Evolutionary conservation across 257 asterid species (phyloP).

Genomic region (Penstemon eatonii): DNA sequence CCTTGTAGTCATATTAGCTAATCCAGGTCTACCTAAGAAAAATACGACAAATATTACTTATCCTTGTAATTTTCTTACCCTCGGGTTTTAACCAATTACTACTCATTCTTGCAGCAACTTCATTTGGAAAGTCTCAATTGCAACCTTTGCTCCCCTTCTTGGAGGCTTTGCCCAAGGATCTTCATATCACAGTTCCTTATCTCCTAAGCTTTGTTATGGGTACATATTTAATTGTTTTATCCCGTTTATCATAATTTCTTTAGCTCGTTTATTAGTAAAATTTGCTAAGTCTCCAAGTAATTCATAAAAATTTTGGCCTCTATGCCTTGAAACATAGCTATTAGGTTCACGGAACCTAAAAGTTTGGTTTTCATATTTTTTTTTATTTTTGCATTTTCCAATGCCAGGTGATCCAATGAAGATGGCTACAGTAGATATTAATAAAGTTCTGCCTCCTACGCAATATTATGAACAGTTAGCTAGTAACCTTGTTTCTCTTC

Average conservation of each 20-base stretch:
- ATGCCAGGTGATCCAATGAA: constrained; percentile 68
- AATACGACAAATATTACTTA: no score
- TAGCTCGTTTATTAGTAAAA: no score
- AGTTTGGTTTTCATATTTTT: no score
- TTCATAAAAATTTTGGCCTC: no score
- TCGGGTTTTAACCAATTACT: no score
- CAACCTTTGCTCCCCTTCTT: constrained; percentile 74
- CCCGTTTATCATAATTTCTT: no score
- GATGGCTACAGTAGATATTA: constrained; percentile 73
- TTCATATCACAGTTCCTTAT: constrained; percentile 72
- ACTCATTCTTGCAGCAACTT: constrained; percentile 56
- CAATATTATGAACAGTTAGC: constrained; percentile 54
- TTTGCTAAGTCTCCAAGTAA: no score
- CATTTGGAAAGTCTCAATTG: constrained; percentile 82
- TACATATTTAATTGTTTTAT: constrained; percentile 25
- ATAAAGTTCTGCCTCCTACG: constrained; percentile 45
- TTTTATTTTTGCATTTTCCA: no score
- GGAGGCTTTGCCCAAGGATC: constrained; percentile 64
- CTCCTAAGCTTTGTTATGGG: constrained; percentile 86
- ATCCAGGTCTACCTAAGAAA: constrained; percentile 38
- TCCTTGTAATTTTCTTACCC: no score
- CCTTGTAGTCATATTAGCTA: constrained; percentile 74
- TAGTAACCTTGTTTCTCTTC: constrained; percentile 52
- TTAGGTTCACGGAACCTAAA: no score
- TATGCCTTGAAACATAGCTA: no score